Conservation (phyloP, 306 rosid genomes). For the Myrica gale region DNA sequence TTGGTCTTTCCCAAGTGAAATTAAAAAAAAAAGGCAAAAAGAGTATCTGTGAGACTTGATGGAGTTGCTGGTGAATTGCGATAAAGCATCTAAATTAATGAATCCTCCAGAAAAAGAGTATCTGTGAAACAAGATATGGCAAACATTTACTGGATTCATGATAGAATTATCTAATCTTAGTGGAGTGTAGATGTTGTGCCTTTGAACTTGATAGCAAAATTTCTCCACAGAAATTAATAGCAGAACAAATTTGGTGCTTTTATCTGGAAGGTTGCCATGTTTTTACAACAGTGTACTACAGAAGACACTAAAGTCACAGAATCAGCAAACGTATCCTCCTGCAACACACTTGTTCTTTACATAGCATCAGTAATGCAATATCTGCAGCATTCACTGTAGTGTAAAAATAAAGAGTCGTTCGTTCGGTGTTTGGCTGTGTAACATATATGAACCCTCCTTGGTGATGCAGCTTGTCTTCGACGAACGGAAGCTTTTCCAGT, state of each 20-base stretch:
- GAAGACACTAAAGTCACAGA: neutral
- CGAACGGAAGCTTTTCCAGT: constrained; percentile 53
- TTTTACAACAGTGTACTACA: neutral
- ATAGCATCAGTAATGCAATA: neutral
- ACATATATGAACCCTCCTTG: neutral
- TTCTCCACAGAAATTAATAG: neutral
- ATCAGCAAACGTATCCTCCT: neutral
- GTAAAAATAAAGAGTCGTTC: neutral
- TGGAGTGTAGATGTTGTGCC: too few species aligned
- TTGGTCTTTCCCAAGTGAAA: too few species aligned
- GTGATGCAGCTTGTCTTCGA: constrained; percentile 52
- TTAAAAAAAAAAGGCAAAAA: too few species aligned
- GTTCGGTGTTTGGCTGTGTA: neutral
- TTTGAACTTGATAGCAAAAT: too few species aligned
- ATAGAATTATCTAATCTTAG: too few species aligned
- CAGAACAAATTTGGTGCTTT: too few species aligned
- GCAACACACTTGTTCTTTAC: neutral
- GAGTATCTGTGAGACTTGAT: too few species aligned
- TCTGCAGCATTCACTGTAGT: neutral
- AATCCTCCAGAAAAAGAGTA: neutral
- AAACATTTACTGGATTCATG: neutral
- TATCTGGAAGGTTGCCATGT: neutral
- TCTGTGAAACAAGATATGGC: neutral
- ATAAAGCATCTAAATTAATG: neutral
- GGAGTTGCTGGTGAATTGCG: neutral